phyloP scores from a whole-genome alignment of 1,139 yeast genomes.

The Pichia cactophila region DNA sequence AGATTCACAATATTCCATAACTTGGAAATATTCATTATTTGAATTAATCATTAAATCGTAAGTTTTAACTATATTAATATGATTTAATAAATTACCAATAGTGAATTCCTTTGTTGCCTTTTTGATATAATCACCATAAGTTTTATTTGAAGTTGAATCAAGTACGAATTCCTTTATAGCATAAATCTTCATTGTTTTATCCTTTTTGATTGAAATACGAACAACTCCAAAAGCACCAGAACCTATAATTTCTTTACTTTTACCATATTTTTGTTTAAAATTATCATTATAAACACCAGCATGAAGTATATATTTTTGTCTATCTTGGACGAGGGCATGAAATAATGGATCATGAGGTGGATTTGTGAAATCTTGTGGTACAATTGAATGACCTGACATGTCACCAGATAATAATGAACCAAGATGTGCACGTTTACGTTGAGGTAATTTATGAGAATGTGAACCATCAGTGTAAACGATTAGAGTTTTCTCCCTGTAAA shows the following conservation, averaged over 20 bases:
- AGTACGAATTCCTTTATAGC: constrained; percentile 66
- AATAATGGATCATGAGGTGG: background rate
- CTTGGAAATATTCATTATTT: constrained; percentile 90
- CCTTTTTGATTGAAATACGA: constrained; percentile 54
- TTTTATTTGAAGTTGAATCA: background rate
- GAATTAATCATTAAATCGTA: constrained; percentile 84
- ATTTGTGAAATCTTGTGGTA: background rate
- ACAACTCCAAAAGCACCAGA: constrained; percentile 67
- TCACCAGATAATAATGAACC: background rate
- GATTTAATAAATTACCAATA: constrained; percentile 73
- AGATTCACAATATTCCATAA: constrained; percentile 94
- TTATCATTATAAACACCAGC: constrained; percentile 20
- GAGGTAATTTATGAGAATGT: background rate
- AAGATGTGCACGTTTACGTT: background rate
- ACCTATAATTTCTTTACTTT: constrained; percentile 74
- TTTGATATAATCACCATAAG: constrained; percentile 36
- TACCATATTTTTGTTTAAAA: constrained; percentile 65
- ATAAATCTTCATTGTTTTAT: constrained; percentile 39
- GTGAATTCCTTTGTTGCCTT: constrained; percentile 80
- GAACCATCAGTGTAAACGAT: background rate
- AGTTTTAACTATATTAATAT: constrained; percentile 75
- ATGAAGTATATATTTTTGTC: background rate
- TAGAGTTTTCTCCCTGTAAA: background rate
- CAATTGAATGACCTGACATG: background rate
- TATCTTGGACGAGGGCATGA: background rate